Conservation (phyloP, 306 rosid species). For the Luffa aegyptiaca region DNA sequence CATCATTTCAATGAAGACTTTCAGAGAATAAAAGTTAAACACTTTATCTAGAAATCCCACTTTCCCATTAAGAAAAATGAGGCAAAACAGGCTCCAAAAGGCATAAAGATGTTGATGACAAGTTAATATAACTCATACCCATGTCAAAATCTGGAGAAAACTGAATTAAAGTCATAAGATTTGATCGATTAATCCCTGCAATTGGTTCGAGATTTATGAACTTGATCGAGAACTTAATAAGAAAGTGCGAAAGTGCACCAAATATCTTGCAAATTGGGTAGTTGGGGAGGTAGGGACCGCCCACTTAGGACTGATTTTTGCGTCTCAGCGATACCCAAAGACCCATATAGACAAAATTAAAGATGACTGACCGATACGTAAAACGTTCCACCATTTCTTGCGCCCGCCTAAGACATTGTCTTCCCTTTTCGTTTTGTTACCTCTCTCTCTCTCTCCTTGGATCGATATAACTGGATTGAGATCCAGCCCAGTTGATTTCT, state of each 20-base stretch:
- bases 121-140: background rate
- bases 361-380: background rate
- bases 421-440: background rate
- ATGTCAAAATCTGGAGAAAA: background rate
- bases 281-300: background rate
- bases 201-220: background rate
- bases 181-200: background rate
- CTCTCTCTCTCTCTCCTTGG: background rate
- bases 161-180: background rate
- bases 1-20: background rate
- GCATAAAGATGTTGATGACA: background rate
- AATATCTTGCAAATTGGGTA: background rate
- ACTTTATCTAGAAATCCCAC: background rate
- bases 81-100: background rate
- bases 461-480: background rate
- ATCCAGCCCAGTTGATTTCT: background rate
- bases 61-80: background rate
- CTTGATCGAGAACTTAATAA: background rate
- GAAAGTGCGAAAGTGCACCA: background rate
- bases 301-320: background rate
- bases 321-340: background rate
- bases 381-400: background rate
- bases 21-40: background rate
- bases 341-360: background rate
- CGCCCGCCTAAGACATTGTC: background rate